Evolutionary conservation across 2,329 filamentous ascomycete species (phyloP).

Genomic region (Karstenula rhodostoma): DNA sequence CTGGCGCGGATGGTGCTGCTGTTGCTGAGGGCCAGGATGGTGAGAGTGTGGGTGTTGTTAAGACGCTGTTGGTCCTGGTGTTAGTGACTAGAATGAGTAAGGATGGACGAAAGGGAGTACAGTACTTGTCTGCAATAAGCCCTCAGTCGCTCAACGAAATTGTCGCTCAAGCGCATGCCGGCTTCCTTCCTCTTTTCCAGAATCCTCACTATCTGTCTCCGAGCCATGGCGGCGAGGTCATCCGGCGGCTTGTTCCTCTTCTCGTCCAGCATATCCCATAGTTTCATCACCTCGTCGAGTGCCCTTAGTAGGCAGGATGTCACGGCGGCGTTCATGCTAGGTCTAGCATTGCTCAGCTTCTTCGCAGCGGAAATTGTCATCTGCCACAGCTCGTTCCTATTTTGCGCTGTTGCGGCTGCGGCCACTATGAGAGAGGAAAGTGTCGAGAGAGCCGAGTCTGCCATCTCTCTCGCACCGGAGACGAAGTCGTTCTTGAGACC

Average conservation of each 20-base stretch:
- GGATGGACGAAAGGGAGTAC: neutral
- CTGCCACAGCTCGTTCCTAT: constrained; percentile 61
- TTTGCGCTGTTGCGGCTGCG: constrained; percentile 24
- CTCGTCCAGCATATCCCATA: constrained; percentile 14
- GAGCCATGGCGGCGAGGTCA: constrained; percentile 18
- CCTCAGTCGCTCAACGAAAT: constrained; percentile 20
- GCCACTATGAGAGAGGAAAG: constrained; percentile 57
- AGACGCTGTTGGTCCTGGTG: neutral
- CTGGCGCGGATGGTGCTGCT: constrained; percentile 67
- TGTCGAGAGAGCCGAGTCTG: constrained; percentile 60
- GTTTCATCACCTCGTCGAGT: constrained; percentile 52
- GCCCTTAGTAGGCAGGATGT: constrained; percentile 59
- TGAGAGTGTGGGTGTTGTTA: constrained; percentile 16
- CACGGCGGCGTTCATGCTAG: constrained; percentile 66
- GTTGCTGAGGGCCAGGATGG: constrained; percentile 44
- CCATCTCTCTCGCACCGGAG: constrained; percentile 67
- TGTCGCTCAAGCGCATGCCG: constrained; percentile 6
- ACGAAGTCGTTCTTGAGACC: constrained; percentile 22
- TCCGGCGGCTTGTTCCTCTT: constrained; percentile 7
- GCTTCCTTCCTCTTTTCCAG: constrained; percentile 17
- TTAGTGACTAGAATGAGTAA: neutral
- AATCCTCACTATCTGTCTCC: constrained; percentile 18
- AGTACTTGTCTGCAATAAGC: constrained; percentile 7
- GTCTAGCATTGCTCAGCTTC: constrained; percentile 61
- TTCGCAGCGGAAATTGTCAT: constrained; percentile 70